Percentiles rank a stretch among this genome's conserved stretches.
phyloP scores from a whole-genome alignment of 225 moss, liverwort and hornwort genomes.

The Asterella californica region DNA sequence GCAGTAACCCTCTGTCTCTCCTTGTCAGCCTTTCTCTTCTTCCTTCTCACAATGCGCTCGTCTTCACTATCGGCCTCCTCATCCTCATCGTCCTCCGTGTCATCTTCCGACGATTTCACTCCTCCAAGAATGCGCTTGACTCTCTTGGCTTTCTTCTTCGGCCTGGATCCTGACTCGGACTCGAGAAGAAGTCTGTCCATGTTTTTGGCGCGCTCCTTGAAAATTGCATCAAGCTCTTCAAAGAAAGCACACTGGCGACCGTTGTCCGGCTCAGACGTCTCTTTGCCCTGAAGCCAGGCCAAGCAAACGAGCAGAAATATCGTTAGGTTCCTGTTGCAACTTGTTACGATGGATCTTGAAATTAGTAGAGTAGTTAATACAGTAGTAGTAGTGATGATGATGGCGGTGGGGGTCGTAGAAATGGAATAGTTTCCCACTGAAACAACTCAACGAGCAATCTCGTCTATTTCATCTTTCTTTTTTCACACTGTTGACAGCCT shows the following conservation, averaged over 20 bases:
- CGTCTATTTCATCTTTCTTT: slow-evolving; percentile 1
- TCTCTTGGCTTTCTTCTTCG: slow-evolving; percentile 92
- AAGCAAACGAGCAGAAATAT: neutral
- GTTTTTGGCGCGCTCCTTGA: slow-evolving; percentile 98
- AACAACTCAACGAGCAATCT: slow-evolving; percentile 1
- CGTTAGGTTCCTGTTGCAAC: neutral
- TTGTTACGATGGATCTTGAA: neutral
- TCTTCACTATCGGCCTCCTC: slow-evolving; percentile 93
- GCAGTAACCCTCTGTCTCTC: slow-evolving; percentile 94
- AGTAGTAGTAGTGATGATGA: neutral
- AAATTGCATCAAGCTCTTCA: slow-evolving; percentile 90
- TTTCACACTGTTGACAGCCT: slow-evolving; percentile 22
- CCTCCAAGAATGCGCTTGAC: slow-evolving; percentile 58
- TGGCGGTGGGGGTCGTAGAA: neutral
- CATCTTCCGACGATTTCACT: slow-evolving; percentile 81
- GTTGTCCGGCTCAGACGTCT: slow-evolving; percentile 96
- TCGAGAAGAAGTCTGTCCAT: slow-evolving; percentile 78
- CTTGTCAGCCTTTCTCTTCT: slow-evolving; percentile 94
- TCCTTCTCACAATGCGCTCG: slow-evolving; percentile 71
- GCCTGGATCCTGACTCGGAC: slow-evolving; percentile 82
- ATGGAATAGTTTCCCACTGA: slow-evolving; percentile 2
- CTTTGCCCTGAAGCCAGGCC: slow-evolving; percentile 67
- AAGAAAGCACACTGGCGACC: slow-evolving; percentile 95
- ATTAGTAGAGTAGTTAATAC: too few relatives aligned
- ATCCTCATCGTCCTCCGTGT: slow-evolving; percentile 88